Conservation (phyloP, 352 stramenopile genomes). For the Phytophthora podocarpi region DNA sequence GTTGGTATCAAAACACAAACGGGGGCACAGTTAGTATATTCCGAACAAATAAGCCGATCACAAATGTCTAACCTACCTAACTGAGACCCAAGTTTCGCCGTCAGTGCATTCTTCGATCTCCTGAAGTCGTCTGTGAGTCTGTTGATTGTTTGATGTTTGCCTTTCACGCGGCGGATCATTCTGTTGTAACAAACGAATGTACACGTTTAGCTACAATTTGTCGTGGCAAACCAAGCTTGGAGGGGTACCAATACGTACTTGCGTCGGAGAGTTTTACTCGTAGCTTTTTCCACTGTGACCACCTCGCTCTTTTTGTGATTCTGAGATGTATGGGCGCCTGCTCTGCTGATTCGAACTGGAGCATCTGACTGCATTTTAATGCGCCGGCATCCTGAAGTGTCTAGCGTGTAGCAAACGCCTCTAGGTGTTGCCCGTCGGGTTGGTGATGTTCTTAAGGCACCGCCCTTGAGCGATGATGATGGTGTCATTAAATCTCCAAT, state of each 20-base stretch:
- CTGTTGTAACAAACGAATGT: conserved; percentile 23
- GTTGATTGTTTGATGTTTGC: conserved; percentile 48
- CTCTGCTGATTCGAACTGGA: conserved; percentile 7
- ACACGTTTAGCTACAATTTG: not conserved
- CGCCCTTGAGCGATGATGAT: conserved; percentile 3
- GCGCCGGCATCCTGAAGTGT: conserved; percentile 57
- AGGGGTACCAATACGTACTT: conserved; percentile 43
- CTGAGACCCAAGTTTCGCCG: conserved; percentile 60
- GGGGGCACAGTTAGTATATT: not conserved
- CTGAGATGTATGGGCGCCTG: not conserved
- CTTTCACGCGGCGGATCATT: conserved; percentile 63
- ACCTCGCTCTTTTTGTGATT: conserved; percentile 35
- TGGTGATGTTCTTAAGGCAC: conserved; percentile 12
- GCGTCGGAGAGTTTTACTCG: conserved; percentile 53
- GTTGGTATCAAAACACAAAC: conserved; percentile 17
- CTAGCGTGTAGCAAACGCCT: conserved; percentile 79
- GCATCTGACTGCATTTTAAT: conserved; percentile 74
- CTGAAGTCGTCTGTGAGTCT: conserved; percentile 55
- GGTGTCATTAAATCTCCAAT: conserved; percentile 33
- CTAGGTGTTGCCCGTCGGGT: conserved; percentile 21
- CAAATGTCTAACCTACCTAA: conserved; percentile 23
- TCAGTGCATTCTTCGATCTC: conserved; percentile 39
- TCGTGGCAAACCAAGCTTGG: not conserved
- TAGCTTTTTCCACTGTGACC: conserved; percentile 65
- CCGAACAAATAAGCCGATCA: not conserved